Conservation (phyloP, 78 protist genomes). For the Chrysochromulina parva region DNA sequence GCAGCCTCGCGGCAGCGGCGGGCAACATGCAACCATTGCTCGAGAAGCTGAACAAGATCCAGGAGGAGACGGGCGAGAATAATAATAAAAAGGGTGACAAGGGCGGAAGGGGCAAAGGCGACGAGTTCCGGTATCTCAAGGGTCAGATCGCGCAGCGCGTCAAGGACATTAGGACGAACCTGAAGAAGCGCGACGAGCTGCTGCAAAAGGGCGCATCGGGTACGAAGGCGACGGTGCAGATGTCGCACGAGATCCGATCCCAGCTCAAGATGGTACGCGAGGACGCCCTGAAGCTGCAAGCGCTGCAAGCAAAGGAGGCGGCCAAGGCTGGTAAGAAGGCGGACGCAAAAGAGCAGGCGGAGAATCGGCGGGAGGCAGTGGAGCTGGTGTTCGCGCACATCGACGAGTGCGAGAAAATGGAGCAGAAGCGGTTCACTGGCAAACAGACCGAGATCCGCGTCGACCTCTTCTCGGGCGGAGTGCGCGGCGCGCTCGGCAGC, state of each 20-base stretch:
- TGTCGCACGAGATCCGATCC: not conserved
- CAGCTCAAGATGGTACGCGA: not conserved
- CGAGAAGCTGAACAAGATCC: not conserved
- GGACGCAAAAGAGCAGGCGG: not conserved
- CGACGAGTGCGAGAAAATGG: not conserved
- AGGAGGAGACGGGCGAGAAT: not conserved
- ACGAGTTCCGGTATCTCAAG: constrained; percentile 2
- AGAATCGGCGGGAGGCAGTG: not conserved
- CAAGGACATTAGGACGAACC: not conserved
- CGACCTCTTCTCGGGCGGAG: not conserved
- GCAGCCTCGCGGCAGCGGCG: no score
- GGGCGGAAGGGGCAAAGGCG: not conserved
- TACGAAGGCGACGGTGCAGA: not conserved
- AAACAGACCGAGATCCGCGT: not conserved
- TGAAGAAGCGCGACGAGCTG: not conserved
- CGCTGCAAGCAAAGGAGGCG: not conserved
- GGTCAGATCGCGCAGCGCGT: not conserved
- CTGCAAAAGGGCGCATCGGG: not conserved
- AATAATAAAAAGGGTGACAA: not conserved
- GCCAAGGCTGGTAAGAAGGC: not conserved
- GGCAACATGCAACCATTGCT: not conserved
- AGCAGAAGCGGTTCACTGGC: not conserved
- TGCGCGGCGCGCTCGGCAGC: no score
- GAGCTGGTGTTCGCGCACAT: not conserved
- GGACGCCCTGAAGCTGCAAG: not conserved